phyloP scores from a whole-genome alignment of 805 yeast species.

The Lipomyces kockii region DNA sequence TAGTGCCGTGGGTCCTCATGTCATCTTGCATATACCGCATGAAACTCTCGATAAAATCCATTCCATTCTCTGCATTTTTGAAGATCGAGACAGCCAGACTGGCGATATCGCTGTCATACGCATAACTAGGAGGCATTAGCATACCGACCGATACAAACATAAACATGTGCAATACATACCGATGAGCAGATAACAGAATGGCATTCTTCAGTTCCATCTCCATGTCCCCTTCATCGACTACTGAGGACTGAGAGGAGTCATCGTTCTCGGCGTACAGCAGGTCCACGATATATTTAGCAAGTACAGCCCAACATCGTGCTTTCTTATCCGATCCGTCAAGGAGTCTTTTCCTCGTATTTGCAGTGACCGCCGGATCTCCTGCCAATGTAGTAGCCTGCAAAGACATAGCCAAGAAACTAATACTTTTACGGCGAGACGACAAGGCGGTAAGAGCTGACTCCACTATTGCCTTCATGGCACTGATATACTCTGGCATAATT shows the following conservation, averaged over 20 bases:
- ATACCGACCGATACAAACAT: neutral
- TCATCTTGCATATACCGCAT: neutral
- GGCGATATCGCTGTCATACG: constrained; percentile 1
- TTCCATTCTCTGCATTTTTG: neutral
- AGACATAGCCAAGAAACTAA: neutral
- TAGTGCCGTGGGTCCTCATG: neutral
- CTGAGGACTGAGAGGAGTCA: neutral
- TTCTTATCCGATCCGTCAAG: neutral
- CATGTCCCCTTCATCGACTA: neutral
- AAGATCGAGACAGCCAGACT: neutral
- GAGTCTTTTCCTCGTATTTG: neutral
- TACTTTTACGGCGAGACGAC: constrained; percentile 7
- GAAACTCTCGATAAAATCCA: neutral
- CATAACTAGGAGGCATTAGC: neutral
- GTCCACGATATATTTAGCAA: neutral
- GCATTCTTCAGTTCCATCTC: neutral
- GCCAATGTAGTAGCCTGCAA: neutral
- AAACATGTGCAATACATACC: neutral
- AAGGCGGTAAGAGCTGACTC: neutral
- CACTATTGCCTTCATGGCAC: neutral
- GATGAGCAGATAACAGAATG: neutral
- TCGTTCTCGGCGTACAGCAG: neutral
- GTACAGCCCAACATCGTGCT: constrained; percentile 1
- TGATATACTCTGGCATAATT: neutral
- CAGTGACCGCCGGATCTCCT: neutral